Base-by-base conservation (phyloP, 108 stramenopile genomes). In the Fistulifera pelliculosa region DNA sequence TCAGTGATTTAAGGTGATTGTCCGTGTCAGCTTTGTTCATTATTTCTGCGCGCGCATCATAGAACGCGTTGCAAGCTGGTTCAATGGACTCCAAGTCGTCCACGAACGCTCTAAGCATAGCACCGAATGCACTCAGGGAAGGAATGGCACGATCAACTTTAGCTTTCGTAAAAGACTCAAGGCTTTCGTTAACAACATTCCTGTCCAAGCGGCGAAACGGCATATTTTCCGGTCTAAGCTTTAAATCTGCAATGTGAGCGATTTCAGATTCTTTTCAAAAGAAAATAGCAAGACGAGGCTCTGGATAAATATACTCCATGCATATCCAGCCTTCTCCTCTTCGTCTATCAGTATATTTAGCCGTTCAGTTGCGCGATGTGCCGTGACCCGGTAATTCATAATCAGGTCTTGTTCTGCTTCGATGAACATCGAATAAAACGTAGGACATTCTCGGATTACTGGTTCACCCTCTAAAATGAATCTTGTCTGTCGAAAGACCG, bases 281-380 rank as follows among this genome's bases (percentile, higher is more conserved):
- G 80, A 62, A 74, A 82, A 90, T 26, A 90, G 65, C 58, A 75
- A 80, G 16, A 79, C 79, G 38, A 90, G 24, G 15, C 77, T 61
- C 41, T 79, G 75, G 16, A 83, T 85, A 54, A 90, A 74, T 5
- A 68, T 43, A 35, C 82, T 82, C 89, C 89, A 90, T 25, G 80
- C 68, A 11, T 59, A 62, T 12, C 80, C 82, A 38, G 78, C 42
- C 19, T 64, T 47, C 13, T 66, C 66, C 58, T 90, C 89, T 25
- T 80, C 52, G 49, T 85, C 79, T 18, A 68, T 39, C 10, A 86
- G 52, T 2, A 64, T 43, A 31, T 71, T 60, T 0, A 84, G 43
- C 55, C 69, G 71, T 27, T 77, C 69, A 66, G 78, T 72, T 14
- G 78, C 67, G 11, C 43, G 26, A 17, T 80, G 52, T 11, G 74